Evolutionary conservation across 129 eudicot genomes (phyloP), one percentile per base, ranked within the genome.

Genomic region (carrot (Daucus carota)): DNA sequence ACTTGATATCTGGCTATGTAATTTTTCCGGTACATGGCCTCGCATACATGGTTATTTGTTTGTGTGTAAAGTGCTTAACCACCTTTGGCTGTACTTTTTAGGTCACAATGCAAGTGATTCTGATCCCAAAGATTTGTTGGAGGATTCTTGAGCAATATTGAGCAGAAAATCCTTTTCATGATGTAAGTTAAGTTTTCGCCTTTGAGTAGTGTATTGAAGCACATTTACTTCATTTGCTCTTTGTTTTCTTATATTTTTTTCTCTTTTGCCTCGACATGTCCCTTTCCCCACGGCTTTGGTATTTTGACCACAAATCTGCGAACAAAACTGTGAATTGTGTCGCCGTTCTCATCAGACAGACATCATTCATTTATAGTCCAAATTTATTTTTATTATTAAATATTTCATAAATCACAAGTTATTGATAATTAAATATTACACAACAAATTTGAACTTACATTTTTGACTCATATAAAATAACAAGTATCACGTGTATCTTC

Each of bases 91-190:
- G 62, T 5, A 32, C 62, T 47, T 75, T 36, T 50, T 86, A 92
- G 97, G 97, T 80, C 89, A 92, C 83, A 89, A 92, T 80, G 92
- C 96, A 50, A 89, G 96, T 67, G 96, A 92, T 83, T 92, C 97
- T 16, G 97, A 92, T 81, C 89, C 97, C 28, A 96, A 92, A 72
- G 96, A 89, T 76, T 22, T 74, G 85, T 74, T 50, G 33, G 91
- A 54, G 69, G 91, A 84, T 20, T 86, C 96, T 75, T 90, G 89
- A 88, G 84, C 42, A 24, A 24, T 76, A 41, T 32, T 66, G 34
- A 28, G 28, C 68, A 62, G 17, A 2, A 28, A 4, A 62, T 31
- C 36, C 38, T 63, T 13, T 29, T 63, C 28, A 20, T 28, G 38
- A 63, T 28, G 68, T 60, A 60, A 60, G 70, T 28, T 29, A 1